These are phyloP conservation scores for Phytophthora ohioensis DNA, from an alignment of 352 stramenopile genomes.

Conservation along the genomic window DNA sequence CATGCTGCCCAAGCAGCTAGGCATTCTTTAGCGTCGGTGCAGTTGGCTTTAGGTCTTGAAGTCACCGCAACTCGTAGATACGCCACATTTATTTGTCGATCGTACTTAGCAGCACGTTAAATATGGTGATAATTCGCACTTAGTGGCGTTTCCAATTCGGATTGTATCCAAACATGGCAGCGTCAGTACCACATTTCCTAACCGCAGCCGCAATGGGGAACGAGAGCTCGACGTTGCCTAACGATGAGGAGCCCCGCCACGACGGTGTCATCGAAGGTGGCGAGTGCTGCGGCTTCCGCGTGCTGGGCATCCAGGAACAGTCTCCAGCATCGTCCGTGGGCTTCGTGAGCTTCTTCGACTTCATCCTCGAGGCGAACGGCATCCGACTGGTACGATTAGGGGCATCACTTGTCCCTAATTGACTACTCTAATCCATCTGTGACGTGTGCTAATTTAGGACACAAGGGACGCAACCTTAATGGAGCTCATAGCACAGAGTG, in stretches of 20 bases:
- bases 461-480: slow-evolving; percentile 91
- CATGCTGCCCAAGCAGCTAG: too few relatives aligned
- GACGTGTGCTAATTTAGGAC: slow-evolving; percentile 49
- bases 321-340: slow-evolving; percentile 92
- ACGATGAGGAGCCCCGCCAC: slow-evolving; percentile 14
- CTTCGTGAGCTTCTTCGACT: slow-evolving; percentile 98
- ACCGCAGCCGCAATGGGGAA: slow-evolving; percentile 50
- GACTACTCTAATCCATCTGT: slow-evolving; percentile 4
- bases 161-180: slow-evolving; percentile 7
- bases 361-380: slow-evolving; percentile 95
- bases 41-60: not conserved
- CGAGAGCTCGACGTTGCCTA: slow-evolving; percentile 49
- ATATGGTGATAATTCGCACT: slow-evolving; percentile 21
- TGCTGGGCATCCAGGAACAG: slow-evolving; percentile 97
- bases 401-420: slow-evolving; percentile 5
- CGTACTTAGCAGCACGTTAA: not conserved
- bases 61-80: not conserved
- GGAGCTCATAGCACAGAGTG: slow-evolving; percentile 91
- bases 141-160: not conserved
- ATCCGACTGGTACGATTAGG: slow-evolving; percentile 68
- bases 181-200: not conserved
- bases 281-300: slow-evolving; percentile 92
- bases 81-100: not conserved
- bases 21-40: too few relatives aligned
- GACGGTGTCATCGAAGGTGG: slow-evolving; percentile 57